Evolutionary conservation across 2,329 filamentous ascomycete genomes (phyloP).

Genomic region (Mollisia scopiformis): DNA sequence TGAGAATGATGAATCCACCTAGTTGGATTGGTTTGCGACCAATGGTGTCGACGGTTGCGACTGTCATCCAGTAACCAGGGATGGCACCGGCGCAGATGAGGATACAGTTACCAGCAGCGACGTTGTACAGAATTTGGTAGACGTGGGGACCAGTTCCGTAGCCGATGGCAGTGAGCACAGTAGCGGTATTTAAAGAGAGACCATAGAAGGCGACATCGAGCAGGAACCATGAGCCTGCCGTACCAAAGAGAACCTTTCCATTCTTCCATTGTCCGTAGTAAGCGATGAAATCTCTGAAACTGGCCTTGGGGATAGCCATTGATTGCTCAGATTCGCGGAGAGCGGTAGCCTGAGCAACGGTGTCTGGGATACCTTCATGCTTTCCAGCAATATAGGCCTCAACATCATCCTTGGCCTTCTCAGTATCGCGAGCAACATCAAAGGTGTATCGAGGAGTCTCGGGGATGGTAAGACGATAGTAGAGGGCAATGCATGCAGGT

Average conservation of each 20-base stretch:
- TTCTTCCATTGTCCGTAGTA: slow-evolving; percentile 76
- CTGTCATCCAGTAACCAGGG: slow-evolving; percentile 80
- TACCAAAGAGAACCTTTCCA: slow-evolving; percentile 74
- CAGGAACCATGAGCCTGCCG: slow-evolving; percentile 81
- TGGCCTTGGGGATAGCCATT: slow-evolving; percentile 65
- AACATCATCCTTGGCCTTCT: slow-evolving; percentile 73
- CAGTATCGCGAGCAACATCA: slow-evolving; percentile 75
- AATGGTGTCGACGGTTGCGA: slow-evolving; percentile 74
- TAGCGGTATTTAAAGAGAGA: slow-evolving; percentile 74
- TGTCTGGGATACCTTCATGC: slow-evolving; percentile 64
- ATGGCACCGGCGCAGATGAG: slow-evolving; percentile 77
- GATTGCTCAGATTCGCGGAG: neutral
- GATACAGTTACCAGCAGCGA: slow-evolving; percentile 71
- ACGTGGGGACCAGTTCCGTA: slow-evolving; percentile 63
- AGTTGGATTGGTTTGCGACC: slow-evolving; percentile 81
- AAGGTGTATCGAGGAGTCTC: slow-evolving; percentile 90
- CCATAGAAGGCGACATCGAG: slow-evolving; percentile 59
- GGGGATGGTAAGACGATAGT: slow-evolving; percentile 82
- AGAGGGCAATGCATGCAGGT: slow-evolving; percentile 80
- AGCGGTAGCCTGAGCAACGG: slow-evolving; percentile 59
- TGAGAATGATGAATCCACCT: slow-evolving; percentile 64
- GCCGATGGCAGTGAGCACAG: slow-evolving; percentile 73
- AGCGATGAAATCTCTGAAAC: slow-evolving; percentile 69
- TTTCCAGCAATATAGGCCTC: slow-evolving; percentile 73
- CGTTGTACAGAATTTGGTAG: slow-evolving; percentile 72